Base-by-base conservation (phyloP, 805 yeast species). In the Yarrowia sp. region DNA sequence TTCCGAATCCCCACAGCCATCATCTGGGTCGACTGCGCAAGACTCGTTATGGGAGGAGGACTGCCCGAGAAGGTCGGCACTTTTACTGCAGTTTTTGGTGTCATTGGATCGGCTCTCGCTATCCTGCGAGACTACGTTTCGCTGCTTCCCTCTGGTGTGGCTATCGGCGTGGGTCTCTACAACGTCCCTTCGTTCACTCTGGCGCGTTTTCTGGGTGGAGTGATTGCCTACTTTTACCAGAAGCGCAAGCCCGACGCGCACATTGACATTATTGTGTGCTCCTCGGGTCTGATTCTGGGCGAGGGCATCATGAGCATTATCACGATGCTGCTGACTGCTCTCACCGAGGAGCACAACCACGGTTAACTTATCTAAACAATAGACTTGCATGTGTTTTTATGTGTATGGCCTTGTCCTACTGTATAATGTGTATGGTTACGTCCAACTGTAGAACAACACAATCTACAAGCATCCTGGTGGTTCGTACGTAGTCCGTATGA, bases 121-220 rank as follows among this genome's bases (percentile, higher is more conserved):
- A 74, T 91, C 33, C 66, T 85, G 16, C 84, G 85, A 65, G 72
- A 81, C 1, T 68, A 66, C 69, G 65, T 69, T 63, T 74, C 79
- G 1, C 89, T 81, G 75, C 74, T 93, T 25, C 99, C 99, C 0
- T 86, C 90, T 21, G 99, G 99, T 12, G 96, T 94, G 25, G 97
- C 99, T 2, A 97, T 92, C 16, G 99, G 99, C 1, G 88, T 93
- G 58, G 98, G 99, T 16, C 90, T 93, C 65, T 94, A 93, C 73
- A 94, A 94, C 72, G 81, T 92, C 0, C 98, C 99, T 2, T 86
- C 90, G 51, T 94, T 93, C 74, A 94, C 98, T 0, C 77, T 93
- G 47, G 98, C 98, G 1, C 79, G 99, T 68, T 93, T 94, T 71
- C 65, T 90, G 21, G 99, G 99, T 9, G 99, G 99, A 2, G 67